Conservation (phyloP, 768 basidiomycete species). For the Termitomyces sp. region DNA sequence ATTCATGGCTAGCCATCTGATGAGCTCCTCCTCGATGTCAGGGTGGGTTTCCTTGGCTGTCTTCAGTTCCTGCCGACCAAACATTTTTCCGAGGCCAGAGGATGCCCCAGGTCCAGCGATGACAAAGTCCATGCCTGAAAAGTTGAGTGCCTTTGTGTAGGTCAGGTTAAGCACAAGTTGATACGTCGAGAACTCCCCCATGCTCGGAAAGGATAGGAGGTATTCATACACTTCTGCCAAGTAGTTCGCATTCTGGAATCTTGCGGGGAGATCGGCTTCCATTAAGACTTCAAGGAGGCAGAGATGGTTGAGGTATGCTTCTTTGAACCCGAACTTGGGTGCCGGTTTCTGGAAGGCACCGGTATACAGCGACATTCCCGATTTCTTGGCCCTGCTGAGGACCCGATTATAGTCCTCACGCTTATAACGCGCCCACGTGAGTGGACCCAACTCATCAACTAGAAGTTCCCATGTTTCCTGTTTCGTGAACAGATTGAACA, state of each 20-base stretch:
- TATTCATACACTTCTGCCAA: constrained; percentile 60
- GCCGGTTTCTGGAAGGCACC: constrained; percentile 69
- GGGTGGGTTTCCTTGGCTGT: constrained; percentile 21
- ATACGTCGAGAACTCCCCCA: constrained; percentile 71
- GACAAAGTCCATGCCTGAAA: constrained; percentile 65
- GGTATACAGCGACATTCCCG: constrained; percentile 52
- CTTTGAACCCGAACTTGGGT: constrained; percentile 42
- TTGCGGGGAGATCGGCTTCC: constrained; percentile 45
- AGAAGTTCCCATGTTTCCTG: constrained; percentile 70
- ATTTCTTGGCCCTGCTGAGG: constrained; percentile 33
- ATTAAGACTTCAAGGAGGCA: constrained; percentile 53
- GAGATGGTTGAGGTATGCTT: constrained; percentile 57
- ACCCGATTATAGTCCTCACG: constrained; percentile 46
- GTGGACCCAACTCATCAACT: constrained; percentile 40
- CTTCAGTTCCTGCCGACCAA: constrained; percentile 35
- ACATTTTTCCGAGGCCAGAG: constrained; percentile 65
- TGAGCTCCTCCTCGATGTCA: constrained; percentile 48
- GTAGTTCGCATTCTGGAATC: constrained; percentile 44
- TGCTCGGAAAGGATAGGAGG: constrained; percentile 54
- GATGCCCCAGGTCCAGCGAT: constrained; percentile 61
- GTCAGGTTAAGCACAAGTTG: constrained; percentile 60
- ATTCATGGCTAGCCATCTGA: constrained; percentile 56
- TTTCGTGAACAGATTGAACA: constrained; percentile 69
- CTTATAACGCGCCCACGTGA: constrained; percentile 57
- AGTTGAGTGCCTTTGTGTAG: constrained; percentile 53